Conservation (phyloP, 208 protist genomes). For the Trypanosoma boissoni region DNA sequence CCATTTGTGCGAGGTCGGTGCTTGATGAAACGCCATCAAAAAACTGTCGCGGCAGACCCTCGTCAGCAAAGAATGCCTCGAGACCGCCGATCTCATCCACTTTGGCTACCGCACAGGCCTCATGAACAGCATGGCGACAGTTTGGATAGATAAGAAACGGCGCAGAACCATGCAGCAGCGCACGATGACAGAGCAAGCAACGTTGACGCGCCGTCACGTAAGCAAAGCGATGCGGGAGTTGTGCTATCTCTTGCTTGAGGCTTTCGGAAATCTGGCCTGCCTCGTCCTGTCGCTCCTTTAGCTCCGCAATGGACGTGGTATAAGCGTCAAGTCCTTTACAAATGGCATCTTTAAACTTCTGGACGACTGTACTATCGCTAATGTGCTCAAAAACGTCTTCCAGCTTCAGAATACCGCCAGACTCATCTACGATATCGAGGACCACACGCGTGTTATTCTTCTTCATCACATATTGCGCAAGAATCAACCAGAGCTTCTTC, state of each 20-base stretch:
- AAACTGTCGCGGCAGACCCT: slow-evolving; percentile 55
- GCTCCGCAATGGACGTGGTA: slow-evolving; percentile 69
- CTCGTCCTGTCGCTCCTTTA: slow-evolving; percentile 88
- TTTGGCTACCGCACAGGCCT: slow-evolving; percentile 53
- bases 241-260: slow-evolving; percentile 91
- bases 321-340: slow-evolving; percentile 90
- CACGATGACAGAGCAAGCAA: slow-evolving; percentile 82
- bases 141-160: slow-evolving; percentile 79
- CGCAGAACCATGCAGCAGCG: slow-evolving; percentile 32
- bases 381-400: slow-evolving; percentile 96
- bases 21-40: slow-evolving; percentile 42
- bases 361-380: slow-evolving; percentile 88
- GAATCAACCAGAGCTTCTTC: slow-evolving; percentile 93
- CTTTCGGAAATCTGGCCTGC: slow-evolving; percentile 78
- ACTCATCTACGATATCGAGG: slow-evolving; percentile 65
- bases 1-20: slow-evolving; percentile 51
- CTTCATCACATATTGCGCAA: slow-evolving; percentile 88
- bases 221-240: slow-evolving; percentile 76
- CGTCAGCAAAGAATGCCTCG: slow-evolving; percentile 62
- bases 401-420: slow-evolving; percentile 82
- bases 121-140: slow-evolving; percentile 82
- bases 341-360: slow-evolving; percentile 95
- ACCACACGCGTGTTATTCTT: slow-evolving; percentile 76
- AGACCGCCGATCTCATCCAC: slow-evolving; percentile 55
- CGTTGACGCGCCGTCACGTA: slow-evolving; percentile 79